Base-by-base conservation (phyloP, 208 protist genomes). In the Trypanosoma lewisi region DNA sequence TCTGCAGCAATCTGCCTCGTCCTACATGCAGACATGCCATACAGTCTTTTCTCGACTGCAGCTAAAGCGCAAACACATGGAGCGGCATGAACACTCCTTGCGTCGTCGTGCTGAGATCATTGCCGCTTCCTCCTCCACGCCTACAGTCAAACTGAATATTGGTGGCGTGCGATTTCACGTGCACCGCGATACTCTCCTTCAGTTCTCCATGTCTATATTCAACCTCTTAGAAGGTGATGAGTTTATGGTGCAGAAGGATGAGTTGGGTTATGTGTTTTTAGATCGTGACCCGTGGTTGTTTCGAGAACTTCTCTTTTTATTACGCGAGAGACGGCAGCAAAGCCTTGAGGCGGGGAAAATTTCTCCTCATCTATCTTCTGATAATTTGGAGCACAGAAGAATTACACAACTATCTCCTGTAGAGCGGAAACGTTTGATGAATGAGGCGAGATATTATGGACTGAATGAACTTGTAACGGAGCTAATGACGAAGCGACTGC, bases 201-300 rank as follows among this genome's bases (percentile, higher is more conserved):
- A 66, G 44, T 73, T 67, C 53, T 16, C 56, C 2, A 36, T 36
- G 37, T 62, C 67, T 2, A 11, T 69, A 33, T 75, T 75, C 57
- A n/a, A 57, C 34, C 11, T 68, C 2, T 23, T 75, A 17, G 45
- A 62, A 16, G 51, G 23, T 36, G 41, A 30, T 16, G n/a, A 28
- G 11, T 69, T 68, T 49, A 2, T 21, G 7, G 42, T 62, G 36
- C 54, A 75, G 21, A 58, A 41, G 21, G 69, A 75, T 57, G 61
- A 68, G 14, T 50, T 28, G 21, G 62, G 62, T 44, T 54, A 60
- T 41, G 19, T 75, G 17, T 62, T 69, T 45, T 53, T 75, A 0
- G 61, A 75, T 36, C 69, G 69, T 49, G 62, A 75, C 30, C 69
- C 69, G 14, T 57, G 36, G 53, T 39, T 75, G 5, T 75, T 75